A percentile compares a stretch with the other conserved stretches of the same genome.
These are phyloP conservation scores for Xylaria nigripes DNA, from an alignment of 495 filamentous ascomycete genomes.

Conservation along the genomic window DNA sequence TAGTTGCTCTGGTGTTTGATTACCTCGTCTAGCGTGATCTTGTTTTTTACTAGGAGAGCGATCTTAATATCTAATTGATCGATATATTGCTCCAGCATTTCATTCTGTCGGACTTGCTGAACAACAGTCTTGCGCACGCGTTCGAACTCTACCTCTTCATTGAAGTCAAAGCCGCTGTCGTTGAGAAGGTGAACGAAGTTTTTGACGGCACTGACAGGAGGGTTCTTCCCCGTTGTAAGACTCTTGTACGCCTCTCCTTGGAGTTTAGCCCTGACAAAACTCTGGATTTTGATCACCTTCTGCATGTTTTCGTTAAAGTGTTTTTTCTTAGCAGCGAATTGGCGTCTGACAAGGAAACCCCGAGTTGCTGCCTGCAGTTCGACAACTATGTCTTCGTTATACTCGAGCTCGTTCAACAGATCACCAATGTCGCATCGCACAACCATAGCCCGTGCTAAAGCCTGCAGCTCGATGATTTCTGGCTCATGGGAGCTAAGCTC, in stretches of 20 bases:
- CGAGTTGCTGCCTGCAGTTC: constrained; percentile 69
- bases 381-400: constrained; percentile 64
- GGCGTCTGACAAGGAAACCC: constrained; percentile 62
- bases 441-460: constrained; percentile 67
- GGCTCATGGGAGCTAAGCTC: constrained; percentile 49
- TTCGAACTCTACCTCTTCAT: constrained; percentile 96
- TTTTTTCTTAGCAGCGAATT: constrained; percentile 74
- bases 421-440: constrained; percentile 62
- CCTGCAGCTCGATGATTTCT: constrained; percentile 61
- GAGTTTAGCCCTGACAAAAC: constrained; percentile 84
- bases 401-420: constrained; percentile 66
- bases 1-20: constrained; percentile 95
- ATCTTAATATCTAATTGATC: constrained; percentile 99
- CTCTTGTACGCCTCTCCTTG: constrained; percentile 98
- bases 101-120: constrained; percentile 93
- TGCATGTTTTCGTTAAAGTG: constrained; percentile 96
- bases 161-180: constrained; percentile 97
- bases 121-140: constrained; percentile 87
- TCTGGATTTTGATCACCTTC: constrained; percentile 97
- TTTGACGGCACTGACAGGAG: constrained; percentile 91
- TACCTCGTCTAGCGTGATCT: constrained; percentile 97
- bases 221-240: constrained; percentile 92
- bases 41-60: constrained; percentile 95
- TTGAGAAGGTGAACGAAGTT: constrained; percentile 97
- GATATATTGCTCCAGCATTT: constrained; percentile 95